phyloP scores from a whole-genome alignment of 2,329 filamentous ascomycete genomes.

The Epichloe uncinata region DNA sequence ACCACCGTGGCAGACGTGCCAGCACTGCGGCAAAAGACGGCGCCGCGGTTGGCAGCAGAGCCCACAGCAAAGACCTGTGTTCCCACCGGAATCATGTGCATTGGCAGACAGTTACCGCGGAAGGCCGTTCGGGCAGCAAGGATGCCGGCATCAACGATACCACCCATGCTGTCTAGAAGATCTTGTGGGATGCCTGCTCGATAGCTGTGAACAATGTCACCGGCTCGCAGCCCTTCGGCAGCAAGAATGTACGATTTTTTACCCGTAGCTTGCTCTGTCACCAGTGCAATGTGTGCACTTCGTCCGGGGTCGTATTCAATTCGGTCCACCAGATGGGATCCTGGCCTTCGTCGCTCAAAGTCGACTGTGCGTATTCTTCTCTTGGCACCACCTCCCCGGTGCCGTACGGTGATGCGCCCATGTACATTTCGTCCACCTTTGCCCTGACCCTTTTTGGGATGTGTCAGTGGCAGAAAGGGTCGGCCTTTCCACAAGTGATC shows the following conservation, averaged over 20 bases:
- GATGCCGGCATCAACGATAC: conserved; percentile 85
- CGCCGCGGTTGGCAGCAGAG: conserved; percentile 56
- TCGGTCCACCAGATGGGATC: conserved; percentile 77
- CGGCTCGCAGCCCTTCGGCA: conserved; percentile 84
- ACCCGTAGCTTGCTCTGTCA: conserved; percentile 61
- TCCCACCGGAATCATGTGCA: conserved; percentile 94
- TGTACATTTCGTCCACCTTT: conserved; percentile 88
- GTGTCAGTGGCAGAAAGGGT: conserved; percentile 69
- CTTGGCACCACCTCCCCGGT: conserved; percentile 86
- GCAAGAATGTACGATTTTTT: conserved; percentile 85
- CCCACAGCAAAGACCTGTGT: conserved; percentile 87
- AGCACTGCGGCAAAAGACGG: conserved; percentile 87
- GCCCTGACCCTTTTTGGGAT: conserved; percentile 80
- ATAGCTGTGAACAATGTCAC: conserved; percentile 87
- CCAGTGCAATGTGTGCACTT: conserved; percentile 80
- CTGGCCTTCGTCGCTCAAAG: conserved; percentile 65
- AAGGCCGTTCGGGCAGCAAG: conserved; percentile 88
- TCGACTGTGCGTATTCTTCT: conserved; percentile 85
- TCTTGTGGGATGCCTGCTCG: conserved; percentile 77
- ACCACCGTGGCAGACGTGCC: conserved; percentile 84
- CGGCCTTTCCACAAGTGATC: conserved; percentile 94
- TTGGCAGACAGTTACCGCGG: conserved; percentile 84
- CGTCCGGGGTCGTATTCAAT: conserved; percentile 95
- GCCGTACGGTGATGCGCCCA: conserved; percentile 75
- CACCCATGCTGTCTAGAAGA: conserved; percentile 83